Evolutionary conservation across 2,329 filamentous ascomycete species (phyloP).

Genomic region (Aspergillus sp.): DNA sequence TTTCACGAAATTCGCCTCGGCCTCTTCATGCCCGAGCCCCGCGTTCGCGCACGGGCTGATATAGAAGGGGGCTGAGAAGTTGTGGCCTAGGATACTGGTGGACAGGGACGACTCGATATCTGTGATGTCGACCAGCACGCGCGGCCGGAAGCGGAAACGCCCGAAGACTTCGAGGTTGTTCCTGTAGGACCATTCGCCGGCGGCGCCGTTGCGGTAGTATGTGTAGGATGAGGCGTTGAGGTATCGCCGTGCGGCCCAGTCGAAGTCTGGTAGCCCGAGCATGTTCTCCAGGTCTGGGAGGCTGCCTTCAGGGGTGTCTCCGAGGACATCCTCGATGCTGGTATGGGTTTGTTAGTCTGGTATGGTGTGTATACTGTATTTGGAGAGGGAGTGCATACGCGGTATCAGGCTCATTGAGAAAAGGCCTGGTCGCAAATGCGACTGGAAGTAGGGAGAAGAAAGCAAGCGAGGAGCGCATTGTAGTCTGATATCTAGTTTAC

Average conservation of each 20-base stretch:
- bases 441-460: conserved; percentile 3
- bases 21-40: conserved; percentile 3
- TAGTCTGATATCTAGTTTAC: not conserved
- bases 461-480: conserved; percentile 5
- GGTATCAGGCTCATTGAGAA: conserved; percentile 13
- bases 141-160: conserved; percentile 10
- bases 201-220: conserved; percentile 14
- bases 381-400: not conserved
- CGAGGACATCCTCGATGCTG: conserved; percentile 9
- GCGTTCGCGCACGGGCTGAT: conserved; percentile 11
- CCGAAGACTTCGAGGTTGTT: conserved; percentile 13
- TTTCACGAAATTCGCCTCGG: conserved; percentile 9
- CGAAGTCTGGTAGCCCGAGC: conserved; percentile 9
- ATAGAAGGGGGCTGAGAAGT: conserved; percentile 13
- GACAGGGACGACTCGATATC: conserved; percentile 9
- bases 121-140: conserved; percentile 12
- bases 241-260: conserved; percentile 11
- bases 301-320: conserved; percentile 6
- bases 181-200: conserved; percentile 13
- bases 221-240: conserved; percentile 13
- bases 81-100: conserved; percentile 10
- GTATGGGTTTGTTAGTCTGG: not conserved
- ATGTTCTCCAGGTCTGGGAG: conserved; percentile 7
- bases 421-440: conserved; percentile 8
- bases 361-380: not conserved